Evolutionary conservation across 306 rosid genomes (phyloP).

Genomic region (Bauhinia variegata): DNA sequence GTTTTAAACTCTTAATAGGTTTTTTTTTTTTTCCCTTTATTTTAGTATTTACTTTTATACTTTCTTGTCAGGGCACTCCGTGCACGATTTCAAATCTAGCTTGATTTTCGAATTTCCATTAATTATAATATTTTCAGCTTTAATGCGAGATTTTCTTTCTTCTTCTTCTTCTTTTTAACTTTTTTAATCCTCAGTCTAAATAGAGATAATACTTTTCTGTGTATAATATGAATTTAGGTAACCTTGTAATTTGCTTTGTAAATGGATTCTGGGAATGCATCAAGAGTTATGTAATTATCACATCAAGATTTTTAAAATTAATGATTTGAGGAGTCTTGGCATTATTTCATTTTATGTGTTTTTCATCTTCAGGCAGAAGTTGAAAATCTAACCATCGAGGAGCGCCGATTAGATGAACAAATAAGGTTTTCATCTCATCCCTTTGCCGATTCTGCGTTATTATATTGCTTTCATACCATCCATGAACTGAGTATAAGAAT

Average conservation of each 20-base stretch:
- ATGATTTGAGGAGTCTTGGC: too few species aligned
- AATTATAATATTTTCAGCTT: neutral
- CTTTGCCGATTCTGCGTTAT: conserved; percentile 31
- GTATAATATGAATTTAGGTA: conserved; percentile 8
- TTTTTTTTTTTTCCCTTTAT: neutral
- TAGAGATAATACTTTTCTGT: too few species aligned
- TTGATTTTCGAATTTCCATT: neutral
- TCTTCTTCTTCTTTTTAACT: too few species aligned
- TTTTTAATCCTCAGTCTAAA: too few species aligned
- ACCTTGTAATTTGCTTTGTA: conserved; percentile 16
- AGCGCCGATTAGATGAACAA: conserved; percentile 72
- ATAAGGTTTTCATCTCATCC: conserved; percentile 65
- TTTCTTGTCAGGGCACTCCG: neutral
- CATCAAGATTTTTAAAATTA: too few species aligned
- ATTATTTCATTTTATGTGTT: conserved; percentile 30
- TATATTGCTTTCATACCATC: conserved; percentile 13
- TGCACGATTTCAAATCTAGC: neutral
- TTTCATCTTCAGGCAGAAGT: conserved; percentile 72
- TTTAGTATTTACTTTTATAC: neutral
- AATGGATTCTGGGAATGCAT: conserved; percentile 21
- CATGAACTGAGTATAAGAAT: conserved; percentile 36
- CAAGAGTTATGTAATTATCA: too few species aligned
- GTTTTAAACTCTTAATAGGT: neutral
- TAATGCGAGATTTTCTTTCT: too few species aligned
- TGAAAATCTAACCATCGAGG: conserved; percentile 77